Percentiles rank a stretch among this genome's conserved stretches.
phyloP scores from a whole-genome alignment of 208 protist species.

The Leishmania mexicana region DNA sequence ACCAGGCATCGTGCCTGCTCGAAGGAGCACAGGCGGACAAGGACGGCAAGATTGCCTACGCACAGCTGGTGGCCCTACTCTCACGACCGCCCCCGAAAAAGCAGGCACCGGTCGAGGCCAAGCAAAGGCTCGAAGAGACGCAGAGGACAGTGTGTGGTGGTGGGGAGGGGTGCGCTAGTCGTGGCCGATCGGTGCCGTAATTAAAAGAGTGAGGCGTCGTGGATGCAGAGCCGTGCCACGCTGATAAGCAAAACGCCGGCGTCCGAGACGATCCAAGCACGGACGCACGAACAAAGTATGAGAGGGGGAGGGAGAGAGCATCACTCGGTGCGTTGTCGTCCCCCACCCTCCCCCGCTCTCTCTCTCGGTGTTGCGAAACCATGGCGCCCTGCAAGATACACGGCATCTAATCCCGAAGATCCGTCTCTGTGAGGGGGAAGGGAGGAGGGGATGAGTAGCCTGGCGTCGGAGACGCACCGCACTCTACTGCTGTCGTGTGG shows the following conservation, averaged over 20 bases:
- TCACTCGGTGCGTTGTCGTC: background rate
- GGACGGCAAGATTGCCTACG: conserved; percentile 78
- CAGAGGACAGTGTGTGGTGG: background rate
- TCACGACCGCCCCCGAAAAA: conserved; percentile 46
- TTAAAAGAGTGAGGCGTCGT: background rate
- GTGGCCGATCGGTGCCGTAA: background rate
- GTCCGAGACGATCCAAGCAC: background rate
- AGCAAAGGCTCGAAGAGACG: background rate
- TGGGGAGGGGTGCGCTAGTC: background rate
- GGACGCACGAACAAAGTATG: background rate
- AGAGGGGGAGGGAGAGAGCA: background rate
- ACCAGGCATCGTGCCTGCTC: conserved; percentile 59
- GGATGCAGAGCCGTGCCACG: background rate
- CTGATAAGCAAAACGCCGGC: no score
- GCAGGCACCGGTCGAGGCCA: background rate
- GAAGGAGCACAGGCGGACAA: conserved; percentile 61
- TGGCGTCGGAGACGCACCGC: background rate
- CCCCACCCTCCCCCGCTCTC: background rate
- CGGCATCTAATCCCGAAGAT: background rate
- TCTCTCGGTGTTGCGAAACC: background rate
- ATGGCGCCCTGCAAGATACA: background rate
- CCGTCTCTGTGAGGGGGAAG: background rate
- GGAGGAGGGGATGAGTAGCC: background rate
- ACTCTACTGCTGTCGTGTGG: background rate
- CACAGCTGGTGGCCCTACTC: conserved; percentile 69